Percentiles rank a stretch among this genome's conserved stretches.
phyloP scores from a whole-genome alignment of 306 rosid species.

The Pyrus bretschneideri region DNA sequence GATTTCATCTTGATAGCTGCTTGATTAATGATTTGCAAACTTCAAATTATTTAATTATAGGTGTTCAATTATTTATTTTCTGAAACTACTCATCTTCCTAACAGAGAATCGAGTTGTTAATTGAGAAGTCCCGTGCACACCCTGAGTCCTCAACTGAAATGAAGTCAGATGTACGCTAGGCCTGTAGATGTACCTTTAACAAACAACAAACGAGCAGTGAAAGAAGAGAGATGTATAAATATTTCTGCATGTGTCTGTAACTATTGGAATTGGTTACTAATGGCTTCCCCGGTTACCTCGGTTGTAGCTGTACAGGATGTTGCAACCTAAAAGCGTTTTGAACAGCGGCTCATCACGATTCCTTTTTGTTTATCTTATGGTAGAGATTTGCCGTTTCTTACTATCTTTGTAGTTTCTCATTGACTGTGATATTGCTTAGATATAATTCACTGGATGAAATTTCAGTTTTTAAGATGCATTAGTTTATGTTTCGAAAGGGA shows the following conservation, averaged over 20 bases:
- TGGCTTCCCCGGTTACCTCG: not conserved
- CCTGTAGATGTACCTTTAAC: not conserved
- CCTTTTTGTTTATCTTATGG: not conserved
- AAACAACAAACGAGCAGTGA: conserved; percentile 2
- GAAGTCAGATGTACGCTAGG: not conserved
- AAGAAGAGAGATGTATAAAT: not conserved
- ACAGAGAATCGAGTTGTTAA: conserved; percentile 63
- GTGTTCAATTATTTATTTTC: not conserved
- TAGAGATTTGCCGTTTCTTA: not conserved
- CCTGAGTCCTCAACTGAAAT: conserved; percentile 17
- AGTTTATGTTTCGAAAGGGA: not conserved
- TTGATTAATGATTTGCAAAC: not conserved
- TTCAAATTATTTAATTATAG: not conserved
- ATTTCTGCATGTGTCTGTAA: conserved; percentile 3
- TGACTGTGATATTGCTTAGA: not conserved
- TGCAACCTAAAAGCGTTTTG: not conserved
- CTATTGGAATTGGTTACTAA: not conserved
- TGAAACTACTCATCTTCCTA: conserved; percentile 7
- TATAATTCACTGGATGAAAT: not conserved
- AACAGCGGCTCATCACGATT: not conserved
- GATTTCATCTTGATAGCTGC: not conserved
- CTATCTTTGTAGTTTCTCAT: not conserved
- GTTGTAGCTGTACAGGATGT: not conserved
- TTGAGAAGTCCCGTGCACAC: conserved; percentile 47
- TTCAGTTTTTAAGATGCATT: not conserved